Evolutionary conservation across 2,329 filamentous ascomycete genomes (phyloP).

Genomic region (Trichoderma atrobrunneum): DNA sequence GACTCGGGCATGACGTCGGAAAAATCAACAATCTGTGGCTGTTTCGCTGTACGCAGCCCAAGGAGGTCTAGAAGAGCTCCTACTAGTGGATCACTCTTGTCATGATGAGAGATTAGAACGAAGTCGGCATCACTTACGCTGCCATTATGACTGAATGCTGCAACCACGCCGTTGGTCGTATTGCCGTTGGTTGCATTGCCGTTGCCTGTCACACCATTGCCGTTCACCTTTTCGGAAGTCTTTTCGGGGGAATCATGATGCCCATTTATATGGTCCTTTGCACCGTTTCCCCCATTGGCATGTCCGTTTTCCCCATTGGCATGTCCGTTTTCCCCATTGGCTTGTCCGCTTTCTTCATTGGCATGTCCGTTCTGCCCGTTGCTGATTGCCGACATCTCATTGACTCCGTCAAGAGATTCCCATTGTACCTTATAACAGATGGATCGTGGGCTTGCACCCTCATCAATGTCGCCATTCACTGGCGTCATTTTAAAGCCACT

Average conservation of each 20-base stretch:
- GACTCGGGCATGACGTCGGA: conserved; percentile 20
- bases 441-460: conserved; percentile 24
- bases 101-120: conserved; percentile 28
- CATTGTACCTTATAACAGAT: conserved; percentile 47
- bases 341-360: not conserved
- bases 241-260: not conserved
- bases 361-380: not conserved
- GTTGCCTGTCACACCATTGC: not conserved
- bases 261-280: not conserved
- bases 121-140: conserved; percentile 21
- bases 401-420: conserved; percentile 36
- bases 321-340: not conserved
- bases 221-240: not conserved
- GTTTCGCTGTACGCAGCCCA: conserved; percentile 24
- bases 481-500: conserved; percentile 41
- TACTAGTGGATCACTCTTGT: conserved; percentile 22
- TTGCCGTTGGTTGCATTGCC: not conserved
- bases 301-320: too few relatives aligned
- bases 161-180: not conserved
- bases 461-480: conserved; percentile 35
- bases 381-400: not conserved
- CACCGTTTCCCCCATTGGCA: not conserved
- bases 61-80: conserved; percentile 24
- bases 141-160: not conserved
- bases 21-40: conserved; percentile 24